A percentile compares a stretch with the other conserved stretches of the same genome.
phyloP scores from a whole-genome alignment of 164 flowering plant species.

The Pachysandra terminalis region DNA sequence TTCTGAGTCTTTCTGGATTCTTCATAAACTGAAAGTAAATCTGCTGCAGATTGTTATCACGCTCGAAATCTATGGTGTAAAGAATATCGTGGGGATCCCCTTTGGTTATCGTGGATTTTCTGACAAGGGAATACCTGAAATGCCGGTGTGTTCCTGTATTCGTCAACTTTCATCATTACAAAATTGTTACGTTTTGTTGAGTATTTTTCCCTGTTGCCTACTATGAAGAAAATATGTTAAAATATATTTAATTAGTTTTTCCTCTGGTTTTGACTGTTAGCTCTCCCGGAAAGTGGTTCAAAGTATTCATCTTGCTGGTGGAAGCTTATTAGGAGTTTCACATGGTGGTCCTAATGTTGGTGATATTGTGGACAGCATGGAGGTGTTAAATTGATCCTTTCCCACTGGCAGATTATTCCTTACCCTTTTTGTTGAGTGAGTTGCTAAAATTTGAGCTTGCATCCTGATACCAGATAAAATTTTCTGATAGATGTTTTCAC shows the following conservation, averaged over 20 bases:
- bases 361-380: slow-evolving; percentile 82
- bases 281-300: slow-evolving; percentile 82
- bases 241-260: no score
- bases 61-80: slow-evolving; percentile 92
- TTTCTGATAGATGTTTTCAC: slow-evolving; percentile 14
- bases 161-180: neutral
- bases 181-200: no score
- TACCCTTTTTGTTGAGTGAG: neutral
- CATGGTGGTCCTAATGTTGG: slow-evolving; percentile 70
- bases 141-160: slow-evolving; percentile 53
- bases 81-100: slow-evolving; percentile 78
- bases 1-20: neutral
- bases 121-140: slow-evolving; percentile 48
- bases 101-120: slow-evolving; percentile 92
- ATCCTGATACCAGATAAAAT: slow-evolving; percentile 7
- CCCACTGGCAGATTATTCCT: neutral
- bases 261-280: slow-evolving; percentile 31
- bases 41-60: slow-evolving; percentile 84
- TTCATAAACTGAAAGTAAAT: neutral
- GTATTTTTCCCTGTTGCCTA: no score
- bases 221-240: no score
- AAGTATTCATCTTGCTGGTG: slow-evolving; percentile 88
- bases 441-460: neutral
- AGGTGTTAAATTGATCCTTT: slow-evolving; percentile 39
- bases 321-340: slow-evolving; percentile 94